Evolutionary conservation across 1,284 basidiomycete species (phyloP), one percentile per base, ranked within the genome.

Genomic region (Ceratobasidium sp.): DNA sequence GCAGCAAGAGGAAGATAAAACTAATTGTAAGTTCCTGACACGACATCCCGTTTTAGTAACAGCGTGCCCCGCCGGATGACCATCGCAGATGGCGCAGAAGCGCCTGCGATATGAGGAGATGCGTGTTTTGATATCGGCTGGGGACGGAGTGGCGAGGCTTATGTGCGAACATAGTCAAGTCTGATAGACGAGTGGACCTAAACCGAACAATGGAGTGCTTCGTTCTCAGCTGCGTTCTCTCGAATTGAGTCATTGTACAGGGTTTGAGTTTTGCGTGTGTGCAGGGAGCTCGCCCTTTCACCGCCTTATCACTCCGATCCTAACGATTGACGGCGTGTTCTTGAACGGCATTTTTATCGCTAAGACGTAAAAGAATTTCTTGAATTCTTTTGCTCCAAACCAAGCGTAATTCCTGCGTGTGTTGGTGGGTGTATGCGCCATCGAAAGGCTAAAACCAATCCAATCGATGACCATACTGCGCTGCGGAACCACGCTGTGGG

Each of bases 111-210:
- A 48, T 41, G 29, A 59, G 13, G 19, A 24, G 24, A 37, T 7
- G 37, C 58, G 6, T 37, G 22, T 59, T 37, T 59, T 29, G 58
- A 59, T 59, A 4, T 19, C 6, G 1, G 58, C 58, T 37, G 41
- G 19, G 11, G 37, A 59, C 31, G 41, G 3, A 39, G 11, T 11
- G 41, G 5, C 7, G 37, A 39, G 37, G 16, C 19, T 59, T 41
- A 41, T 59, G 58, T 59, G 58, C 58, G 58, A 59, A 59, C 58
- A 41, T 41, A 41, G 37, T 59, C 19, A 59, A 59, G 58, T 34
- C 2, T 16, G n/a, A 48, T 41, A 6, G 37, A n/a, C n/a, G 6
- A 31, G 29, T 22, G n/a, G 16, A 41, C 22, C 46, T 22, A 37
- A 41, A 41, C 58, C 58, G 58, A 59, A 41, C 19, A 41, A 0